Percentiles rank a stretch among this genome's conserved stretches.
These are phyloP conservation scores for Rubus idaeus DNA, from an alignment of 306 rosid species.

Conservation along the genomic window DNA sequence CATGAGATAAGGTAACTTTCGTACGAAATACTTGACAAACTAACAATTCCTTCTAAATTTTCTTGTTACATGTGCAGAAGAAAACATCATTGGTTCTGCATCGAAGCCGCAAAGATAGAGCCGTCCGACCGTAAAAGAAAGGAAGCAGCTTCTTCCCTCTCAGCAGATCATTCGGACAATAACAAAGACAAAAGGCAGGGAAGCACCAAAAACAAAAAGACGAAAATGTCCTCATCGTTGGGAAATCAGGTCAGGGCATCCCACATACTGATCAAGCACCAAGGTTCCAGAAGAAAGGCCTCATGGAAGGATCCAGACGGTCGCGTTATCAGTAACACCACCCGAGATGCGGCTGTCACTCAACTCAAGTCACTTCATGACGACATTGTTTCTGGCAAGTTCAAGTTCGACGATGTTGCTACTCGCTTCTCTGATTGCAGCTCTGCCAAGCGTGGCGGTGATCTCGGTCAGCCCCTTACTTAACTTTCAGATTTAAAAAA, in stretches of 20 bases:
- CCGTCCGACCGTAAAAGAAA: slow-evolving; percentile 81
- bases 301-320: slow-evolving; percentile 99
- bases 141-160: slow-evolving; percentile 47
- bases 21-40: not conserved
- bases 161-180: slow-evolving; percentile 53
- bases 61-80: not conserved
- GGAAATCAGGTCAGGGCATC: slow-evolving; percentile 82
- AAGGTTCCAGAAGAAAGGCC: slow-evolving; percentile 85
- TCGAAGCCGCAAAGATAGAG: slow-evolving; percentile 54
- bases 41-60: not conserved
- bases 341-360: slow-evolving; percentile 68
- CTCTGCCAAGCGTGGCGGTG: slow-evolving; percentile 98
- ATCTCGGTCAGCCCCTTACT: slow-evolving; percentile 57
- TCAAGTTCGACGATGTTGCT: slow-evolving; percentile 67
- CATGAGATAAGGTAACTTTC: not conserved
- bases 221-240: slow-evolving; percentile 64
- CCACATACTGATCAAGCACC: slow-evolving; percentile 89
- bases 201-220: slow-evolving; percentile 31
- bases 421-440: slow-evolving; percentile 86
- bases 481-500: not conserved
- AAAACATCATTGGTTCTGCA: not conserved
- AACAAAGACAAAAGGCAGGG: slow-evolving; percentile 41
- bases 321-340: slow-evolving; percentile 61
- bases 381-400: slow-evolving; percentile 80
- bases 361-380: slow-evolving; percentile 62